Conservation (phyloP, 306 rosid species). For the Glycine tomentella region DNA sequence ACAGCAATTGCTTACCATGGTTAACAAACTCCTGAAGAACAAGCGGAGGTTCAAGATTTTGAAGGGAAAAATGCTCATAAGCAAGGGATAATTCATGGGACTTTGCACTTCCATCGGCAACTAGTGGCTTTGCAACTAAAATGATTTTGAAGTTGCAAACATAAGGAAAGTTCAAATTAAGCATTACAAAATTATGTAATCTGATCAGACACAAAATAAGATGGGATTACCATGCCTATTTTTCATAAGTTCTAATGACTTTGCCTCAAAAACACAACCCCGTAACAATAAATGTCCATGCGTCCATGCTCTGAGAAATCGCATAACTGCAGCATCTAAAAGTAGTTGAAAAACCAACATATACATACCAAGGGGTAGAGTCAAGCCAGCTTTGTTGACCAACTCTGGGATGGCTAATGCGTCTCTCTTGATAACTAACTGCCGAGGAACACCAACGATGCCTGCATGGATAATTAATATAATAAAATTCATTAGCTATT, state of each 20-base stretch:
- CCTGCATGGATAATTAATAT: constrained; percentile 57
- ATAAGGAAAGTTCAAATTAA: constrained; percentile 19
- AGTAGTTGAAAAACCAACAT: constrained; percentile 43
- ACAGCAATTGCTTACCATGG: constrained; percentile 67
- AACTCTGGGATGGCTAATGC: constrained; percentile 81
- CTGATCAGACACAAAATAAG: constrained; percentile 26
- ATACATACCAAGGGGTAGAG: constrained; percentile 82
- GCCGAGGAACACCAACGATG: constrained; percentile 78
- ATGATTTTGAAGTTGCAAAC: constrained; percentile 42
- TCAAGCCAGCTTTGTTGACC: constrained; percentile 73
- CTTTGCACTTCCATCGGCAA: constrained; percentile 91
- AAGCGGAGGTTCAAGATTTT: constrained; percentile 89
- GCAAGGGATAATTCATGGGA: constrained; percentile 91
- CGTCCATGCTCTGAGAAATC: constrained; percentile 46
- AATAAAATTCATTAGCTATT: constrained; percentile 18
- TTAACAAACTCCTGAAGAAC: constrained; percentile 95
- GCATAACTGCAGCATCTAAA: constrained; percentile 46
- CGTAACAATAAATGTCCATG: constrained; percentile 45
- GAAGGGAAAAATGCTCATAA: constrained; percentile 78
- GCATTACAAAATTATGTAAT: constrained; percentile 24
- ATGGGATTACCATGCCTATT: constrained; percentile 45
- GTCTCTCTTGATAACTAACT: constrained; percentile 85
- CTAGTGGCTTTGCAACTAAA: constrained; percentile 94
- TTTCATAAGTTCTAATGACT: constrained; percentile 39
- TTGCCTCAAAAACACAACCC: constrained; percentile 51